phyloP scores from a whole-genome alignment of 2,329 filamentous ascomycete species.

The Microsporum canis region DNA sequence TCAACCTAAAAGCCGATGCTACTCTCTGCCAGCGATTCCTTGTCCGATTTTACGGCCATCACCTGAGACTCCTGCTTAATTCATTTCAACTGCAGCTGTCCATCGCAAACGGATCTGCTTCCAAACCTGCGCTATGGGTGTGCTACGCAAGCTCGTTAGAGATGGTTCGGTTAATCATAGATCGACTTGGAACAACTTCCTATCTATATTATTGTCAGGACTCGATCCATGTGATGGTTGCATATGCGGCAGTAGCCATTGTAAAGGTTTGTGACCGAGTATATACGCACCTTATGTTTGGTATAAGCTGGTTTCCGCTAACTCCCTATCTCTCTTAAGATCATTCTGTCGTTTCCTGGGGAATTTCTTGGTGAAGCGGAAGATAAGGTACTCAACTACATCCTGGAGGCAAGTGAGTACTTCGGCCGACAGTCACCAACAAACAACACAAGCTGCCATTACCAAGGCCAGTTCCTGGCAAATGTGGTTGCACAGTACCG shows the following conservation, averaged over 20 bases:
- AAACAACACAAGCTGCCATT: slow-evolving; percentile 15
- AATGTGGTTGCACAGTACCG: slow-evolving; percentile 17
- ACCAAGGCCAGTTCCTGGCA: slow-evolving; percentile 15
- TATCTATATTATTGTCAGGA: slow-evolving; percentile 33
- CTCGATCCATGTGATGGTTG: slow-evolving; percentile 35
- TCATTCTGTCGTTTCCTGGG: slow-evolving; percentile 15
- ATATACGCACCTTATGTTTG: background rate
- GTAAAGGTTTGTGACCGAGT: slow-evolving; percentile 21
- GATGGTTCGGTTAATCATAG: slow-evolving; percentile 25
- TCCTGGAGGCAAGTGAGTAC: slow-evolving; percentile 12
- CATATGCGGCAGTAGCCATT: slow-evolving; percentile 32
- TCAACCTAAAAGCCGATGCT: slow-evolving; percentile 9
- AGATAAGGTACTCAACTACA: slow-evolving; percentile 12
- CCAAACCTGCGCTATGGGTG: slow-evolving; percentile 17
- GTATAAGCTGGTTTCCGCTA: background rate
- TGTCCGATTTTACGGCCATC: slow-evolving; percentile 31
- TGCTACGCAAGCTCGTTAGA: slow-evolving; percentile 22
- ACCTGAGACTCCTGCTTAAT: slow-evolving; percentile 30
- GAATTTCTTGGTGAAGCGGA: slow-evolving; percentile 13
- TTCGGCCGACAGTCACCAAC: slow-evolving; percentile 15
- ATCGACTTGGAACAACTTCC: slow-evolving; percentile 18
- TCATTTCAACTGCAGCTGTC: slow-evolving; percentile 28
- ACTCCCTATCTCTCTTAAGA: slow-evolving; percentile 5
- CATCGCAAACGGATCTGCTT: slow-evolving; percentile 16
- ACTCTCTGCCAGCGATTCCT: slow-evolving; percentile 28